Conservation (phyloP, 129 eudicot species). For the Lactuca sativa region DNA sequence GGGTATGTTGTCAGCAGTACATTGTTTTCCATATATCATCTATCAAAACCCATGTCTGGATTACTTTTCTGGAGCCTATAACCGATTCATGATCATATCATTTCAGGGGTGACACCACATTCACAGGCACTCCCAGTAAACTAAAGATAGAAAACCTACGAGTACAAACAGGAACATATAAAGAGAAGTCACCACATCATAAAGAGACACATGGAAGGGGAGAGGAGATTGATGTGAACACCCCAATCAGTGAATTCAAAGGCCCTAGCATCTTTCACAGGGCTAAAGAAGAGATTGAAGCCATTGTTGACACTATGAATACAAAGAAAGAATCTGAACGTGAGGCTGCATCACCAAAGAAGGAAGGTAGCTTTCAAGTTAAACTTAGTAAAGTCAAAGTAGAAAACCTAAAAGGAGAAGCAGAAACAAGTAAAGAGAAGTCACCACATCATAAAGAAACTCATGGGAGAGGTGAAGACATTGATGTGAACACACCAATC, state of each 20-base stretch:
- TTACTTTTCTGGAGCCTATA: background rate
- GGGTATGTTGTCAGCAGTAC: slow-evolving; percentile 22
- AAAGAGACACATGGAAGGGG: slow-evolving; percentile 77
- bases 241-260: slow-evolving; percentile 62
- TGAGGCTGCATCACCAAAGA: slow-evolving; percentile 40
- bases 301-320: slow-evolving; percentile 56
- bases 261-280: slow-evolving; percentile 76
- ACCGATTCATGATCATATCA: background rate
- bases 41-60: background rate
- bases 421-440: background rate
- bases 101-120: slow-evolving; percentile 39
- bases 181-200: slow-evolving; percentile 42
- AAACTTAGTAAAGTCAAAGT: too few relatives aligned
- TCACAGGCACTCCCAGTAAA: slow-evolving; percentile 20
- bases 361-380: slow-evolving; percentile 6
- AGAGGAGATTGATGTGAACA: slow-evolving; percentile 58
- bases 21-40: background rate
- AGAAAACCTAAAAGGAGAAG: background rate
- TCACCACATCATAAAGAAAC: background rate
- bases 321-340: slow-evolving; percentile 52
- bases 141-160: slow-evolving; percentile 32
- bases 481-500: background rate
- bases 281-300: slow-evolving; percentile 86
- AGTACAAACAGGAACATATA: slow-evolving; percentile 27
- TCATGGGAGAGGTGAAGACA: background rate